Base-by-base conservation (phyloP, 352 stramenopile species). In the Globisporangium canariense region DNA sequence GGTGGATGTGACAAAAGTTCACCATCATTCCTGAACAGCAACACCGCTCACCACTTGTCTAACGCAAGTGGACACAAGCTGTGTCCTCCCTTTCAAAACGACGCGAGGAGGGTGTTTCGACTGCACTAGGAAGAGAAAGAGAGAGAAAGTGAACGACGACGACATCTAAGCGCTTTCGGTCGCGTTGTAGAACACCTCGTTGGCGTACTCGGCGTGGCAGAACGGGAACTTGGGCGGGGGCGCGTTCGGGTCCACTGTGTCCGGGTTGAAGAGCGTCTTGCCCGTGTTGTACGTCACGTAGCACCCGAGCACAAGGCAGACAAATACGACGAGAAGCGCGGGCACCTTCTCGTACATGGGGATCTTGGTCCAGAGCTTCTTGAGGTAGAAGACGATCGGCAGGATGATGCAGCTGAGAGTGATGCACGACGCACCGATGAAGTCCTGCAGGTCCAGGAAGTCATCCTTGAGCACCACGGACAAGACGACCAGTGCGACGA, bases 281-380 rank as follows among this genome's bases (percentile, higher is more conserved):
- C 79, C 79, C 11, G 75, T 73, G 54, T 73, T 71, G 67, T 81
- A 75, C 61, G 78, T 74, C 5, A 86, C 78, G 62, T 89, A 90
- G 56, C 65, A 73, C 14, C 78, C 79, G 5, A 81, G 64, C 41
- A 65, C 53, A 25, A 72, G 64, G 46, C 79, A 88, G 34, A 88
- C 65, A 0, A 74, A 46, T 9, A 90, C 63, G 30, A 87, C 67
- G 2, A 84, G 2, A 14, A 75, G 70, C 2, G 70, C 69, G n/a
- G 67, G 60, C 43, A 70, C 58, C 61, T 87, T 81, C 64, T 89
- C 79, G 38, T 70, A 62, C 1, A 77, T 34, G 9, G 79, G 69
- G 49, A 82, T 66, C 32, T 63, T 81, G 40, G 45, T 65, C 74
- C 71, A 81, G 59, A 74, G 77, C 7, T 74, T 71, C 50, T 75